Conservation (phyloP, 75 land plant genomes). For the Isoetes taiwanensis region DNA sequence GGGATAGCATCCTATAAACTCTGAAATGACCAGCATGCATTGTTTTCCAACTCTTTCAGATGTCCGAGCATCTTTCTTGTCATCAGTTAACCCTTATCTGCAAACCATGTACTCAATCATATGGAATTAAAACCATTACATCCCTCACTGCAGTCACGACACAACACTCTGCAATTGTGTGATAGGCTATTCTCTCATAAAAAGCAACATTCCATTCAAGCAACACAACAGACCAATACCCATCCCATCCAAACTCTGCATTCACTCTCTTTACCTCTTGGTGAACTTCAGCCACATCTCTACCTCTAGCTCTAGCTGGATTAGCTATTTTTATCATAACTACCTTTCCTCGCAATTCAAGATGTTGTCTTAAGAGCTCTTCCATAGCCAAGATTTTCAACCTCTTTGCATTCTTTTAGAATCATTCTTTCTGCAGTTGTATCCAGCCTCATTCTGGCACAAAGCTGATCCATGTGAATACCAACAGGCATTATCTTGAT, state of each 20-base stretch:
- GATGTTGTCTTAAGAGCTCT: slow-evolving; percentile 44
- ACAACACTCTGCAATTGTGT: slow-evolving; percentile 31
- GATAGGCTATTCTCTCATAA: too few relatives aligned
- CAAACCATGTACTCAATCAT: too few relatives aligned
- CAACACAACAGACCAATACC: too few relatives aligned
- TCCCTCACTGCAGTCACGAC: slow-evolving; percentile 40
- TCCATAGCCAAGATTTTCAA: slow-evolving; percentile 69
- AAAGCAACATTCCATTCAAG: too few relatives aligned
- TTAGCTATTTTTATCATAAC: slow-evolving; percentile 40
- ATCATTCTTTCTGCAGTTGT: slow-evolving; percentile 32
- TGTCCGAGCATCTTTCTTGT: too few relatives aligned
- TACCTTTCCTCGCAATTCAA: slow-evolving; percentile 38
- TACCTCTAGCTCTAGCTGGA: slow-evolving; percentile 52
- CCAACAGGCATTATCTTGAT: slow-evolving; percentile 79
- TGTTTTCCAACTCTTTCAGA: too few relatives aligned
- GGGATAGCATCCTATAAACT: too few relatives aligned
- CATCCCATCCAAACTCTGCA: too few relatives aligned
- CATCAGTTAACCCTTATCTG: too few relatives aligned
- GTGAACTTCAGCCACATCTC: slow-evolving; percentile 47
- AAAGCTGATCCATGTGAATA: slow-evolving; percentile 47
- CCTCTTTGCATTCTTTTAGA: slow-evolving; percentile 40
- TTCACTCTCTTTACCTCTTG: slow-evolving; percentile 33
- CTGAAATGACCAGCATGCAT: too few relatives aligned
- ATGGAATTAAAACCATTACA: too few relatives aligned
- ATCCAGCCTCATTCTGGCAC: slow-evolving; percentile 34